A percentile compares a stretch with the other conserved stretches of the same genome.
phyloP scores from a whole-genome alignment of 1,139 yeast species.

The Chernovozyma aurita region DNA sequence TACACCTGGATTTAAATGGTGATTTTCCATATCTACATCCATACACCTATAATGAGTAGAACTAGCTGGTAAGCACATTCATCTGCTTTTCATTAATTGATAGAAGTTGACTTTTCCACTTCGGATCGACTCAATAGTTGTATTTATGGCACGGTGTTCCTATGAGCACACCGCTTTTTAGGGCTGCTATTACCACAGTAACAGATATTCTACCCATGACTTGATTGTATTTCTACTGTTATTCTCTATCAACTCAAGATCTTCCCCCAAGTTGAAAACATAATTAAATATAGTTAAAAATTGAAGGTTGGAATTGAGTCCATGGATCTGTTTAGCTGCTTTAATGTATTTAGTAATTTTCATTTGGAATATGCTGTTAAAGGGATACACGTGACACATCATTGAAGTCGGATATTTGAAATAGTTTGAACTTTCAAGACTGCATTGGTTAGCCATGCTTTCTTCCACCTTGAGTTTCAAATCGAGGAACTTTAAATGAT shows the following conservation, averaged over 20 bases:
- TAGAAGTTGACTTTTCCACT: too few relatives aligned
- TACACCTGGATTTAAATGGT: too few relatives aligned
- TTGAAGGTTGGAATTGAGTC: neutral
- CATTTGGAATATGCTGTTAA: neutral
- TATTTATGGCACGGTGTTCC: too few relatives aligned
- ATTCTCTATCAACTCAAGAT: constrained; percentile 3
- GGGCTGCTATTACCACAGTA: too few relatives aligned
- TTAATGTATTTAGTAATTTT: neutral
- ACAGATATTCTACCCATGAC: constrained; percentile 1
- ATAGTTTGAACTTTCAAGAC: constrained; percentile 3
- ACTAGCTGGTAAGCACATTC: too few relatives aligned
- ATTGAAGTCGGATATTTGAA: constrained; percentile 3
- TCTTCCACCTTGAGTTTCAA: neutral
- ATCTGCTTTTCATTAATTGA: too few relatives aligned
- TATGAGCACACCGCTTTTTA: too few relatives aligned
- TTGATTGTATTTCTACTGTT: neutral
- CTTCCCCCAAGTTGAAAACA: neutral
- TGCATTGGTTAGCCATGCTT: neutral
- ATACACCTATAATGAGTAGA: too few relatives aligned
- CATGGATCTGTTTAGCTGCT: neutral
- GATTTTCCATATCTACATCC: too few relatives aligned
- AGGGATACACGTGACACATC: constrained; percentile 2
- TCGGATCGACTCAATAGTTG: too few relatives aligned
- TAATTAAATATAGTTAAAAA: neutral
- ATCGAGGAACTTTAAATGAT: neutral